Percentiles rank a stretch among this genome's conserved stretches.
Conservation (phyloP, 371 early-diverging fungal genomes). For the Massospora cicadina region DNA sequence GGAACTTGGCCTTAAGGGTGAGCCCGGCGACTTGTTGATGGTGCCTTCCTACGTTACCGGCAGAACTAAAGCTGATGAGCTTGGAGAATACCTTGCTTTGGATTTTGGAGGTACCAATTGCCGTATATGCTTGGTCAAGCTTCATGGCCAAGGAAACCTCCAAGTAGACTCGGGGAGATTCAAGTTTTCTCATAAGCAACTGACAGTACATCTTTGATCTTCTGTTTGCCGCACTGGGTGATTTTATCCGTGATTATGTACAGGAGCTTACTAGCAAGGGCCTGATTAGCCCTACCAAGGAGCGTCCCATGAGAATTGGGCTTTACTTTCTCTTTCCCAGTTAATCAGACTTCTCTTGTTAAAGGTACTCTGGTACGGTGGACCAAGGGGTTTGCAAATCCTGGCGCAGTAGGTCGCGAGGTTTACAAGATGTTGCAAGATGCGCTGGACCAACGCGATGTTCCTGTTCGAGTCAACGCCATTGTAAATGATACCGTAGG, state of each 20-base stretch:
- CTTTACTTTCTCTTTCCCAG: slow-evolving; percentile 91
- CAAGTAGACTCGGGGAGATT: slow-evolving; percentile 54
- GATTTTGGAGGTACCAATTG: slow-evolving; percentile 93
- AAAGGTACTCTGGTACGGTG: slow-evolving; percentile 63
- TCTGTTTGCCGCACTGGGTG: slow-evolving; percentile 71
- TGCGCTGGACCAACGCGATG: slow-evolving; percentile 53
- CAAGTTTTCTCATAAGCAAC: slow-evolving; percentile 53
- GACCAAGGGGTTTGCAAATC: slow-evolving; percentile 80
- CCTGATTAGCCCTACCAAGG: slow-evolving; percentile 13
- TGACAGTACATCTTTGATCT: slow-evolving; percentile 35
- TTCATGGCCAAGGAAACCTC: slow-evolving; percentile 56
- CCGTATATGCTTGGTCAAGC: slow-evolving; percentile 68
- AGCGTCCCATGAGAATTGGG: slow-evolving; percentile 41
- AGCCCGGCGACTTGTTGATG: slow-evolving; percentile 21
- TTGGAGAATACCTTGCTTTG: slow-evolving; percentile 70
- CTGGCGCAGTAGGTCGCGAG: slow-evolving; percentile 70
- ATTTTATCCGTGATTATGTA: slow-evolving; percentile 61
- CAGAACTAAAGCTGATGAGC: slow-evolving; percentile 62
- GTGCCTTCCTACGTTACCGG: slow-evolving; percentile 73
- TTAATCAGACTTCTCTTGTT: slow-evolving; percentile 54
- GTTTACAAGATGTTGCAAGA: slow-evolving; percentile 70
- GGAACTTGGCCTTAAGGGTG: slow-evolving; percentile 6
- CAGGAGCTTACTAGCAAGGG: slow-evolving; percentile 20
- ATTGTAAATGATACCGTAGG: slow-evolving; percentile 95
- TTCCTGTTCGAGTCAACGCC: slow-evolving; percentile 62